Evolutionary conservation across 1,284 basidiomycete genomes (phyloP).

Genomic region (Leccinum insigne): DNA sequence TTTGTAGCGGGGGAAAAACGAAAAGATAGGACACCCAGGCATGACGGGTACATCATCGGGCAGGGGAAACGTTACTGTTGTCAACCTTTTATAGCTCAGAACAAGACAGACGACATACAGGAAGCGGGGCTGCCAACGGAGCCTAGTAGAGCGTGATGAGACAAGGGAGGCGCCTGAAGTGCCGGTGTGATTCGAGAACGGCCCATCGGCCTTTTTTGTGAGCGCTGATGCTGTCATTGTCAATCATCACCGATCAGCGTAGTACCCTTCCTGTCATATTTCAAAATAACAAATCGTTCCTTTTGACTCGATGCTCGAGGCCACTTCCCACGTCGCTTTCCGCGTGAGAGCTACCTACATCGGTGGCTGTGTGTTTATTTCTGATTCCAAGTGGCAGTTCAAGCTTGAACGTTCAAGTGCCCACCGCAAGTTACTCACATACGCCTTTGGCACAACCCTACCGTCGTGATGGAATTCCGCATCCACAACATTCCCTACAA

Average conservation of each 20-base stretch:
- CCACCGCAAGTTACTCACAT: background rate
- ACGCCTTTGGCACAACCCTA: background rate
- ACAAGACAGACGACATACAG: slow-evolving; percentile 17
- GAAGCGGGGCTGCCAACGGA: slow-evolving; percentile 19
- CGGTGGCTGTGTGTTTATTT: background rate
- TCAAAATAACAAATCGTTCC: background rate
- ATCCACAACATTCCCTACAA: slow-evolving; percentile 50
- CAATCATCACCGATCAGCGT: background rate
- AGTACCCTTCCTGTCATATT: slow-evolving; percentile 1
- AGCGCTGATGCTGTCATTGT: slow-evolving; percentile 18
- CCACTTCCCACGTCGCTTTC: background rate
- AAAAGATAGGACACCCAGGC: slow-evolving; percentile 28
- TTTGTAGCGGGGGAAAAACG: slow-evolving; percentile 35
- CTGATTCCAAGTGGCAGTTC: no score
- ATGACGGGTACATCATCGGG: slow-evolving; percentile 17
- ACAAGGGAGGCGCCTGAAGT: slow-evolving; percentile 12
- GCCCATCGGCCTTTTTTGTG: slow-evolving; percentile 31
- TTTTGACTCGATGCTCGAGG: background rate
- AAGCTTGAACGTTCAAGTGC: background rate
- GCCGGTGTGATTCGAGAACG: slow-evolving; percentile 23
- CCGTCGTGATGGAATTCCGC: slow-evolving; percentile 48
- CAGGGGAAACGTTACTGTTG: background rate
- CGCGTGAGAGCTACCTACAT: background rate
- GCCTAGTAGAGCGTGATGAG: slow-evolving; percentile 28
- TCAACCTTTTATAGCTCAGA: slow-evolving; percentile 28